These are phyloP conservation scores for Sporothrix sp. DNA, from an alignment of 2,329 filamentous ascomycete genomes.

Conservation along the genomic window DNA sequence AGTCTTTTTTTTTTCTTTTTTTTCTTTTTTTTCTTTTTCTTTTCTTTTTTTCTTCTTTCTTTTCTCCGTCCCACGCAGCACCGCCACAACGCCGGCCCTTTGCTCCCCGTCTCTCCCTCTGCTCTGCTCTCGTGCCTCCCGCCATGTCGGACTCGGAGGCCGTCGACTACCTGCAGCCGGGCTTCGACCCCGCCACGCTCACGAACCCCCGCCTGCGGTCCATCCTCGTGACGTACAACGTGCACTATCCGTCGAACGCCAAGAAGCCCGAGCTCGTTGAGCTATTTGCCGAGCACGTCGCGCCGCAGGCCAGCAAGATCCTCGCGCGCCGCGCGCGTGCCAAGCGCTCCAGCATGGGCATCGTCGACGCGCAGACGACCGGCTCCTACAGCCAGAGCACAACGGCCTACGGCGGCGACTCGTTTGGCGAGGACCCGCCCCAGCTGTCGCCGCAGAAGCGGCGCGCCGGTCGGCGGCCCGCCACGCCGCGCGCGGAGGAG, in stretches of 20 bases:
- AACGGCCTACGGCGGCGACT: slow-evolving; percentile 37
- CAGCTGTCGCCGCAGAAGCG: slow-evolving; percentile 1
- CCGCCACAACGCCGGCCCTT: neutral
- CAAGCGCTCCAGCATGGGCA: slow-evolving; percentile 79
- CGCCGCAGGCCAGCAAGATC: slow-evolving; percentile 69
- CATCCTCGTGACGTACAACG: slow-evolving; percentile 80
- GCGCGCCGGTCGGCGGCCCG: neutral
- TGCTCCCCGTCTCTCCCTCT: neutral
- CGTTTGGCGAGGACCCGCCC: slow-evolving; percentile 35
- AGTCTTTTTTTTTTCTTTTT: too few relatives aligned
- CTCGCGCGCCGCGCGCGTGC: slow-evolving; percentile 65
- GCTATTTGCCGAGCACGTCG: slow-evolving; percentile 69
- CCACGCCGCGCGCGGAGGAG: slow-evolving; percentile 35
- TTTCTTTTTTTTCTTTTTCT: neutral
- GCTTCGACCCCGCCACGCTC: slow-evolving; percentile 73
- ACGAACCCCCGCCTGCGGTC: slow-evolving; percentile 84
- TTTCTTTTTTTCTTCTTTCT: neutral
- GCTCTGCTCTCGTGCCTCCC: neutral
- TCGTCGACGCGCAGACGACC: slow-evolving; percentile 53
- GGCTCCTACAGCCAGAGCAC: slow-evolving; percentile 43
- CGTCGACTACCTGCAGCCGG: slow-evolving; percentile 73
- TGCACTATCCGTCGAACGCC: slow-evolving; percentile 76
- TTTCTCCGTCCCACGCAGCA: neutral
- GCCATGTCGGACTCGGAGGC: slow-evolving; percentile 56
- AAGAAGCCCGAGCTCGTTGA: slow-evolving; percentile 86